Percentiles rank a stretch among this genome's conserved stretches.
phyloP scores from a whole-genome alignment of 2,329 filamentous ascomycete genomes.

The Ophiostoma ulmi region DNA sequence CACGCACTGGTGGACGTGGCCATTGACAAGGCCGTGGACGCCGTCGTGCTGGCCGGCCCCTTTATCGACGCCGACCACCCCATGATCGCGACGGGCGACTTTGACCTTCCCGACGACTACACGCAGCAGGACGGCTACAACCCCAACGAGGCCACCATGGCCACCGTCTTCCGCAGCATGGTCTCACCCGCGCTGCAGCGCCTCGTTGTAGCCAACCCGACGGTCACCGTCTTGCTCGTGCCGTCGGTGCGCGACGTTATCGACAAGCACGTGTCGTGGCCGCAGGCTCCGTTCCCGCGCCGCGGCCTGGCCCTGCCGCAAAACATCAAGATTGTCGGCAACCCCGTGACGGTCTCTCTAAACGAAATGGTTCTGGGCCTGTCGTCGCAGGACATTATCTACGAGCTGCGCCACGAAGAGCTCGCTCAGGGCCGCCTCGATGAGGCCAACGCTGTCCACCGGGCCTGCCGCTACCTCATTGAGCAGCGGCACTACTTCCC shows the following conservation, averaged over 20 bases:
- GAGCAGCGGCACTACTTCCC: constrained; percentile 91
- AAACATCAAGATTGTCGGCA: constrained; percentile 71
- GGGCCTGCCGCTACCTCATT: constrained; percentile 72
- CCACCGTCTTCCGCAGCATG: constrained; percentile 75
- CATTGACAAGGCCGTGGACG: constrained; percentile 68
- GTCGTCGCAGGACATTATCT: constrained; percentile 77
- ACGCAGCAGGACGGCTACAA: constrained; percentile 43
- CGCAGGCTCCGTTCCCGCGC: constrained; percentile 56
- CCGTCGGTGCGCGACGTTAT: constrained; percentile 80
- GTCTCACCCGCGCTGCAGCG: constrained; percentile 68
- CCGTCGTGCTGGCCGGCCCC: constrained; percentile 73
- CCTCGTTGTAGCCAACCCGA: constrained; percentile 64
- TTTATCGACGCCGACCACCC: constrained; percentile 93
- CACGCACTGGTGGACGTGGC: constrained; percentile 75
- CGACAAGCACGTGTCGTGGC: constrained; percentile 81
- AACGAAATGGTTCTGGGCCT: constrained; percentile 83
- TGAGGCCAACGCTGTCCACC: constrained; percentile 58
- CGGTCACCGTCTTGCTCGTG: constrained; percentile 73
- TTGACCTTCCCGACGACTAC: constrained; percentile 56
- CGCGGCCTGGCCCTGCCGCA: constrained; percentile 76
- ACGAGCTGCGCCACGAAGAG: constrained; percentile 74
- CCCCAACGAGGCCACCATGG: constrained; percentile 72
- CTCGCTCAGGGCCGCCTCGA: constrained; percentile 49
- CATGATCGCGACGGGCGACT: constrained; percentile 72
- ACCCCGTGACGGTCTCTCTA: constrained; percentile 81